Percentiles rank a stretch among this genome's conserved stretches.
Evolutionary conservation across 495 filamentous ascomycete genomes (phyloP).

Genomic region (Penicillium salamii): DNA sequence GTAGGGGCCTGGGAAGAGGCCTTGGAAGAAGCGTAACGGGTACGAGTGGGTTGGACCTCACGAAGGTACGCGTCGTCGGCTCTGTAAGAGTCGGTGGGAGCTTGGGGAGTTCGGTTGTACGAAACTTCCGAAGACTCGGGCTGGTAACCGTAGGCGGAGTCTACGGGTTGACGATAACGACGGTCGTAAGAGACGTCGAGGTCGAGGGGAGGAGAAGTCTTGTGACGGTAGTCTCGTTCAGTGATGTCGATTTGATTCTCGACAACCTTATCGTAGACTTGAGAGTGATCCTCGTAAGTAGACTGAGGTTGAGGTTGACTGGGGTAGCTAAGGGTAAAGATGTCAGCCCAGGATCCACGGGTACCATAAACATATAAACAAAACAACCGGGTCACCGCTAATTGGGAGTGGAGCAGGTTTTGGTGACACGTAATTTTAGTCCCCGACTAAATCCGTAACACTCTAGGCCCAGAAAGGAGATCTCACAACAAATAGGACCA

Average conservation of each 20-base stretch:
- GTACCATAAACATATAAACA: constrained; percentile 30
- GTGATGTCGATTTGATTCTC: constrained; percentile 71
- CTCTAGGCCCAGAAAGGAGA: constrained; percentile 26
- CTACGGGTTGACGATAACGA: constrained; percentile 37
- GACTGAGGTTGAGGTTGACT: constrained; percentile 56
- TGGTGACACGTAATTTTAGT: constrained; percentile 41
- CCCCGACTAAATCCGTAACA: constrained; percentile 29
- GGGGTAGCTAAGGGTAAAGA: constrained; percentile 40
- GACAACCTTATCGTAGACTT: constrained; percentile 51
- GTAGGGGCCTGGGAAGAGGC: too few species aligned
- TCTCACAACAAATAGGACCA: constrained; percentile 19
- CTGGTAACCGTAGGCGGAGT: constrained; percentile 32
- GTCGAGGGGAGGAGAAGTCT: constrained; percentile 67
- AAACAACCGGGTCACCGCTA: constrained; percentile 31
- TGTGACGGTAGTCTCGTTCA: constrained; percentile 82
- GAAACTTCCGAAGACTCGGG: constrained; percentile 25
- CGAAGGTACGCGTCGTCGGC: constrained; percentile 28
- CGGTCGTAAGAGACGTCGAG: constrained; percentile 58
- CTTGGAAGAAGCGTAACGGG: constrained; percentile 33
- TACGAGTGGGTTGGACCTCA: constrained; percentile 45
- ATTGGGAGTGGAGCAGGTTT: constrained; percentile 31
- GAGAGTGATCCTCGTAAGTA: constrained; percentile 52
- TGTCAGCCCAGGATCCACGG: constrained; percentile 18
- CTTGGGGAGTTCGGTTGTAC: constrained; percentile 28
- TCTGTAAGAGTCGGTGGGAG: constrained; percentile 29